These are phyloP conservation scores for Pharus latifolius DNA, from an alignment of 176 grass and related monocot species.

Conservation along the genomic window DNA sequence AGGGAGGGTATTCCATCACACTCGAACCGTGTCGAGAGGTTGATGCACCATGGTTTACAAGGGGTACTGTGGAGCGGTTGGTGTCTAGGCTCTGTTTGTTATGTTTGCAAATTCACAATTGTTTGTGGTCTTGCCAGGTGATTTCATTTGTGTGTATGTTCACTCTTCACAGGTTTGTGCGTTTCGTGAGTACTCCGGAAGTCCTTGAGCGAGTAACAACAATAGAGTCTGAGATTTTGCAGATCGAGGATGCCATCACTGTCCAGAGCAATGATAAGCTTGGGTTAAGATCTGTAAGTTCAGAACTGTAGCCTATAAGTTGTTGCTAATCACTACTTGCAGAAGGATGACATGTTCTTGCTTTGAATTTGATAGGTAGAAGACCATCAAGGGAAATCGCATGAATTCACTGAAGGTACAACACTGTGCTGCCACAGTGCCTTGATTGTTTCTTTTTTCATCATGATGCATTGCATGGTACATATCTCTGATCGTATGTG, in stretches of 20 bases:
- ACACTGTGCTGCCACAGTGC: neutral
- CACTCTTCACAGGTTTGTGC: constrained; percentile 64
- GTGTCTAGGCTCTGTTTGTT: neutral
- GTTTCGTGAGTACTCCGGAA: constrained; percentile 93
- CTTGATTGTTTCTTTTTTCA: constrained; percentile 4
- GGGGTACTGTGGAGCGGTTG: constrained; percentile 72
- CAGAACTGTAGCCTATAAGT: neutral
- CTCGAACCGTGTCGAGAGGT: constrained; percentile 47
- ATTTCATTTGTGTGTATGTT: constrained; percentile 1
- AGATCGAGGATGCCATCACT: constrained; percentile 77
- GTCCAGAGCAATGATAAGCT: constrained; percentile 74
- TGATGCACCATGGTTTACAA: constrained; percentile 66
- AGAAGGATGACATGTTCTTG: constrained; percentile 28
- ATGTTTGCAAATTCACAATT: no score
- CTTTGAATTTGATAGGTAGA: constrained; percentile 48
- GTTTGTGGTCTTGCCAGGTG: neutral
- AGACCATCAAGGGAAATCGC: constrained; percentile 48
- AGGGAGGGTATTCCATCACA: constrained; percentile 84
- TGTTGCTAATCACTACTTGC: neutral
- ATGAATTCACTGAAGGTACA: constrained; percentile 54
- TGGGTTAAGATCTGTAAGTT: constrained; percentile 52
- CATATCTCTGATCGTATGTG: neutral
- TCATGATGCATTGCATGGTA: neutral
- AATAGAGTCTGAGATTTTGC: constrained; percentile 85
- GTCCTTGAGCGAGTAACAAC: constrained; percentile 89